Evolutionary conservation across 257 asterid species (phyloP).

Genomic region (Scutellaria baicalensis): DNA sequence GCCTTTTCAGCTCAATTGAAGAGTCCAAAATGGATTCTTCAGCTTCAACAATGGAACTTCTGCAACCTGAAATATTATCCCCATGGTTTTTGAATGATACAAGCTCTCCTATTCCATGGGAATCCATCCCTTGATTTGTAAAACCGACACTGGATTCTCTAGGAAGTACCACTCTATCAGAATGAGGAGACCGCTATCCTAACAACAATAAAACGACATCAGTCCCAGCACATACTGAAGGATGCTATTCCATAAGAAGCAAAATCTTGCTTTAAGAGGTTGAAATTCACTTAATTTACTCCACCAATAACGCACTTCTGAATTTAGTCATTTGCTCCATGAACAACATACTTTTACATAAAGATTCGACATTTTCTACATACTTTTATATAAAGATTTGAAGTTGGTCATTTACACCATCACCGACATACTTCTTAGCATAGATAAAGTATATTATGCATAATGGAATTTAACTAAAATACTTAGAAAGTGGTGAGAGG

Average conservation of each 20-base stretch:
- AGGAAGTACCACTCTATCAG: background rate
- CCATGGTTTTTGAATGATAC: constrained; percentile 15
- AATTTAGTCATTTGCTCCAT: too few relatives aligned
- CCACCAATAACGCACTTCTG: too few relatives aligned
- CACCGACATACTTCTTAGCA: background rate
- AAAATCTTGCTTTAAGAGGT: background rate
- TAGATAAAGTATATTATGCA: background rate
- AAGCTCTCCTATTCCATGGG: constrained; percentile 19
- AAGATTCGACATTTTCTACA: too few relatives aligned
- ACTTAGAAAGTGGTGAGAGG: background rate
- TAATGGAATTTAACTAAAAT: background rate
- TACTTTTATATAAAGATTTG: too few relatives aligned
- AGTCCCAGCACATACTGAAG: background rate
- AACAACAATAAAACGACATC: constrained; percentile 6
- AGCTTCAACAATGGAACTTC: background rate
- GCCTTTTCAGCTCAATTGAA: constrained; percentile 20
- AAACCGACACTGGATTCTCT: constrained; percentile 14
- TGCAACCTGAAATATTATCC: constrained; percentile 21
- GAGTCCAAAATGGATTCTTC: constrained; percentile 27
- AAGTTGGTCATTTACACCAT: too few relatives aligned
- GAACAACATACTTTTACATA: too few relatives aligned
- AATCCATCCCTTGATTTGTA: constrained; percentile 17
- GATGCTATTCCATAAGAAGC: background rate
- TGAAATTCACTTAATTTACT: background rate
- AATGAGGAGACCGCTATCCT: constrained; percentile 14